Percentiles rank a stretch among this genome's conserved stretches.
These are phyloP conservation scores for Yarrowia galli DNA, from an alignment of 1,139 yeast genomes.

Conservation along the genomic window DNA sequence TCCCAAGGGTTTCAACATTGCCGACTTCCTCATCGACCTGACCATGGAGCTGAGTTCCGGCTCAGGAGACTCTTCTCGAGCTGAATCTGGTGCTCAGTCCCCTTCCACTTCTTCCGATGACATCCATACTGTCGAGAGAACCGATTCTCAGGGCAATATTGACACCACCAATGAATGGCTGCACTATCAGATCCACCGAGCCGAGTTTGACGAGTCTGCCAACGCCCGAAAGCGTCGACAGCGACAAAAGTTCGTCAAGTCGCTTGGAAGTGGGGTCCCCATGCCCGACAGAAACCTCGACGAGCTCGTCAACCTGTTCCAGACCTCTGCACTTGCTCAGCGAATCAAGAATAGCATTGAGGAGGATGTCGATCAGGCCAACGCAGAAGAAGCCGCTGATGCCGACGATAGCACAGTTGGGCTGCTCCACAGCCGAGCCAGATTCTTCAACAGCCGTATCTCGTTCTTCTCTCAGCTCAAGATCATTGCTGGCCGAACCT, in stretches of 20 bases:
- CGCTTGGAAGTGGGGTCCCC: conserved; percentile 10
- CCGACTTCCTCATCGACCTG: conserved; percentile 89
- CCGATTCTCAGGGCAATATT: conserved; percentile 42
- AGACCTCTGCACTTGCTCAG: conserved; percentile 59
- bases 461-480: conserved; percentile 57
- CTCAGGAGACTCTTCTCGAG: not conserved
- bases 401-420: conserved; percentile 53
- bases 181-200: conserved; percentile 85
- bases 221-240: conserved; percentile 43
- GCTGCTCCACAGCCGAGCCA: conserved; percentile 12
- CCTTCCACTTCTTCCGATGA: conserved; percentile 21
- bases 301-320: conserved; percentile 53
- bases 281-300: conserved; percentile 42
- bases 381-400: conserved; percentile 49
- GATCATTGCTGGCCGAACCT: conserved; percentile 82
- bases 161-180: conserved; percentile 84
- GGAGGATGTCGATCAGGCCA: conserved; percentile 37
- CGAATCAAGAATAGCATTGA: conserved; percentile 60
- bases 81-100: not conserved
- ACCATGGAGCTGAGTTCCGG: conserved; percentile 66
- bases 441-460: conserved; percentile 7
- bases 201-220: conserved; percentile 58
- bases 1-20: conserved; percentile 90
- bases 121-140: conserved; percentile 37
- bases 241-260: conserved; percentile 30